A percentile compares a stretch with the other conserved stretches of the same genome.
Conservation (phyloP, 2,329 filamentous ascomycete species). For the Trichophyton mentagrophytes region DNA sequence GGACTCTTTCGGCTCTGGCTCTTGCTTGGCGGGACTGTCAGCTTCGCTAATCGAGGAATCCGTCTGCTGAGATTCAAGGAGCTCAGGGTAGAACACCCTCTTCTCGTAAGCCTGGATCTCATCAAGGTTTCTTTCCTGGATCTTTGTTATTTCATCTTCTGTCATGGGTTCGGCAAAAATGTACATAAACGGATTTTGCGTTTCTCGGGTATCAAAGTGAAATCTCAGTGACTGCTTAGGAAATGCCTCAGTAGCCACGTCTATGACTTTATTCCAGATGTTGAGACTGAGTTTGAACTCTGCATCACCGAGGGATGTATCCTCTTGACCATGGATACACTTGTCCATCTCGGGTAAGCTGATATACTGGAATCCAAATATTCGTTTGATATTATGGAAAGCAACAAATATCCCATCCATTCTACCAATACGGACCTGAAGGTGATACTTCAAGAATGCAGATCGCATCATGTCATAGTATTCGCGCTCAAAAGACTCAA, state of each 20-base stretch:
- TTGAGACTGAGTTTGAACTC: slow-evolving; percentile 76
- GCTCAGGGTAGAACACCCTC: slow-evolving; percentile 26
- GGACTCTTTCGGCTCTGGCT: neutral
- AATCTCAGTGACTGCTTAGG: slow-evolving; percentile 64
- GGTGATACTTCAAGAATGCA: slow-evolving; percentile 89
- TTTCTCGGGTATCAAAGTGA: slow-evolving; percentile 63
- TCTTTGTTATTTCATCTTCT: slow-evolving; percentile 54
- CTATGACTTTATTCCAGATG: slow-evolving; percentile 65
- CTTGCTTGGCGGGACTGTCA: slow-evolving; percentile 4
- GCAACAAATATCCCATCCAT: slow-evolving; percentile 99
- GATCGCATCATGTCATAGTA: slow-evolving; percentile 94
- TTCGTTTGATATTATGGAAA: slow-evolving; percentile 85
- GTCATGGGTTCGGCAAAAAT: slow-evolving; percentile 79
- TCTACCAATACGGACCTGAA: slow-evolving; percentile 90
- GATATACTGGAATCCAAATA: slow-evolving; percentile 97
- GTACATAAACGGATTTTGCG: slow-evolving; percentile 58
- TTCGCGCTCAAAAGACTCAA: slow-evolving; percentile 86
- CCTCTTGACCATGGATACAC: slow-evolving; percentile 66
- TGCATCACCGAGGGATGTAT: slow-evolving; percentile 57
- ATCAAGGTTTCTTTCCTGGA: slow-evolving; percentile 56
- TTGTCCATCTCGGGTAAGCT: slow-evolving; percentile 74
- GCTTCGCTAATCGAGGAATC: slow-evolving; percentile 17
- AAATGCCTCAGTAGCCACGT: slow-evolving; percentile 61
- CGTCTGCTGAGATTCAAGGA: neutral
- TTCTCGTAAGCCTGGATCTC: slow-evolving; percentile 57